Conservation (phyloP, 768 basidiomycete genomes). For the Stropharia rugosoannulata region DNA sequence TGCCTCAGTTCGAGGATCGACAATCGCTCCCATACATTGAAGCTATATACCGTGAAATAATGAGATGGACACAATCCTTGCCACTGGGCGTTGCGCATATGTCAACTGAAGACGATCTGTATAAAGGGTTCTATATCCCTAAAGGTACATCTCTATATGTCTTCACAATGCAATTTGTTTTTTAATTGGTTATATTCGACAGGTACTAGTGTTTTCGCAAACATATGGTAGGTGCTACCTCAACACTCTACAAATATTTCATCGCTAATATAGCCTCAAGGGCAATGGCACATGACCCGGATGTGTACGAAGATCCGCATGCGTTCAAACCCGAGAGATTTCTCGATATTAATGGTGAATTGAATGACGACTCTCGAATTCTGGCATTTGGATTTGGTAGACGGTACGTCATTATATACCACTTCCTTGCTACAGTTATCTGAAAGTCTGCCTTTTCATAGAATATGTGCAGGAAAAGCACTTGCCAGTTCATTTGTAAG, state of each 20-base stretch:
- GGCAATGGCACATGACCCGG: slow-evolving; percentile 19
- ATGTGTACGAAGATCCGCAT: slow-evolving; percentile 14
- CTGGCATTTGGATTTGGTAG: slow-evolving; percentile 14
- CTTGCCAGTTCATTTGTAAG: slow-evolving; percentile 9
- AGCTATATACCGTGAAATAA: slow-evolving; percentile 12
- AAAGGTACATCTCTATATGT: slow-evolving; percentile 3
- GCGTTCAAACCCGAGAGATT: slow-evolving; percentile 23
- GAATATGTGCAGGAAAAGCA: slow-evolving; percentile 16
- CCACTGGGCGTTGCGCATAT: slow-evolving; percentile 20
- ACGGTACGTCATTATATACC: neutral
- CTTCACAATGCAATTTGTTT: neutral
- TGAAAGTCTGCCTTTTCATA: neutral
- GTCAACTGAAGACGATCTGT: slow-evolving; percentile 18
- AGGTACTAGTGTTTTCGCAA: slow-evolving; percentile 3
- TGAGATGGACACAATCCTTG: slow-evolving; percentile 11
- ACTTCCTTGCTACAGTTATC: neutral
- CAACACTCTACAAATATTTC: neutral
- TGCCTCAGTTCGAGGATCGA: slow-evolving; percentile 25
- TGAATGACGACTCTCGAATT: slow-evolving; percentile 1
- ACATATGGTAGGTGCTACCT: neutral
- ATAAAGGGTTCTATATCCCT: slow-evolving; percentile 23
- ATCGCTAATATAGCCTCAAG: neutral
- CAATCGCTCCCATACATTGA: slow-evolving; percentile 22
- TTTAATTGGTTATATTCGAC: no score
- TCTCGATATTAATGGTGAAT: slow-evolving; percentile 3